Percentiles rank a stretch among this genome's conserved stretches.
Evolutionary conservation across 306 rosid species (phyloP).

Genomic region (Crotalaria pallida): DNA sequence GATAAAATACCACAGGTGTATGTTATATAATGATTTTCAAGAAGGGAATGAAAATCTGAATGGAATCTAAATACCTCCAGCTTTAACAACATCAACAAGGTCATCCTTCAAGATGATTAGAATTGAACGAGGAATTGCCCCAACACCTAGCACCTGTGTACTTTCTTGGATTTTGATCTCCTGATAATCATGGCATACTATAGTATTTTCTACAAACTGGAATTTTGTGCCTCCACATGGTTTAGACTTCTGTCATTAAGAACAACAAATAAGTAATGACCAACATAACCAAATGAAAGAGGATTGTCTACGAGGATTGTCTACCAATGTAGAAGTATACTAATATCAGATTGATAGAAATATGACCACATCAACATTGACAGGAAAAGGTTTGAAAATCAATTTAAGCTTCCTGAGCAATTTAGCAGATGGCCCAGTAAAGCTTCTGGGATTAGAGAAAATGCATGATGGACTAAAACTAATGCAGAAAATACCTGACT

Average conservation of each 20-base stretch:
- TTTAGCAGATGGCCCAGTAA: neutral
- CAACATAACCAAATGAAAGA: constrained; percentile 7
- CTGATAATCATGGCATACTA: constrained; percentile 86
- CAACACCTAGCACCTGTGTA: constrained; percentile 80
- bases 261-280: constrained; percentile 20
- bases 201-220: constrained; percentile 66
- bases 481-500: constrained; percentile 42
- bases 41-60: neutral
- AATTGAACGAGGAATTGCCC: constrained; percentile 94
- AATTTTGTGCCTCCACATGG: constrained; percentile 75
- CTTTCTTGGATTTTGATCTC: constrained; percentile 96
- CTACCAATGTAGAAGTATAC: neutral
- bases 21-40: neutral
- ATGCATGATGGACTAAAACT: constrained; percentile 5
- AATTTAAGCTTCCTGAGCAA: neutral
- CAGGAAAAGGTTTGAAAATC: constrained; percentile 16
- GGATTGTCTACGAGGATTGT: neutral
- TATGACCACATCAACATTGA: constrained; percentile 1
- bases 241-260: constrained; percentile 46
- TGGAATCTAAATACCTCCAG: constrained; percentile 69
- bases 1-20: neutral
- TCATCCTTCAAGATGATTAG: constrained; percentile 83
- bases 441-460: constrained; percentile 4
- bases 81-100: constrained; percentile 89
- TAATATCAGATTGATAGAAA: neutral